phyloP scores from a whole-genome alignment of 768 basidiomycete genomes.

The Tylopilus plumbeoviolaceoides region DNA sequence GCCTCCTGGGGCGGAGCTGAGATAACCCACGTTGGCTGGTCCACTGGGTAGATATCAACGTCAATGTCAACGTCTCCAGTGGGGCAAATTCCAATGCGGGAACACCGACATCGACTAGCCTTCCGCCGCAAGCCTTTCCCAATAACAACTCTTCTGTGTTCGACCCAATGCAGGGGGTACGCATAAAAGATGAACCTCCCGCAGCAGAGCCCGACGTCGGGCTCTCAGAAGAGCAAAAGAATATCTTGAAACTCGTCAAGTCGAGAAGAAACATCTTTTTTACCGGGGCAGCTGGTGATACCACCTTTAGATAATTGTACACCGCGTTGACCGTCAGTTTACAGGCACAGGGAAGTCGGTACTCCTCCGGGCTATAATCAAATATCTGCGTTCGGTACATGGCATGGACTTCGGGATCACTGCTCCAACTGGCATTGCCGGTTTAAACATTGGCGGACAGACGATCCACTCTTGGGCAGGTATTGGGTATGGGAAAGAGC shows the following conservation, averaged over 20 bases:
- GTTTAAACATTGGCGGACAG: constrained; percentile 64
- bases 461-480: constrained; percentile 70
- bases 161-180: neutral
- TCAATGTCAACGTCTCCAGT: constrained; percentile 15
- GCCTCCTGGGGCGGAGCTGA: neutral
- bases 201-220: constrained; percentile 11
- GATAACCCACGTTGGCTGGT: neutral
- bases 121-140: neutral
- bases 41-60: constrained; percentile 14
- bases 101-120: constrained; percentile 5
- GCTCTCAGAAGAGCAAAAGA: constrained; percentile 39
- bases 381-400: constrained; percentile 30
- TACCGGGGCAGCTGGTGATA: constrained; percentile 65
- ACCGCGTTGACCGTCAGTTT: neutral
- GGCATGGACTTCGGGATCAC: constrained; percentile 49
- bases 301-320: neutral
- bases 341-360: constrained; percentile 71
- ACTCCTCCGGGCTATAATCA: constrained; percentile 59
- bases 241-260: constrained; percentile 43
- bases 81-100: constrained; percentile 1
- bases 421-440: constrained; percentile 63
- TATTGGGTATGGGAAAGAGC: constrained; percentile 55
- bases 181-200: neutral
- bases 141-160: neutral
- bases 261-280: constrained; percentile 64